Evolutionary conservation across 257 asterid genomes (phyloP).

Genomic region (Eustoma russellianum): DNA sequence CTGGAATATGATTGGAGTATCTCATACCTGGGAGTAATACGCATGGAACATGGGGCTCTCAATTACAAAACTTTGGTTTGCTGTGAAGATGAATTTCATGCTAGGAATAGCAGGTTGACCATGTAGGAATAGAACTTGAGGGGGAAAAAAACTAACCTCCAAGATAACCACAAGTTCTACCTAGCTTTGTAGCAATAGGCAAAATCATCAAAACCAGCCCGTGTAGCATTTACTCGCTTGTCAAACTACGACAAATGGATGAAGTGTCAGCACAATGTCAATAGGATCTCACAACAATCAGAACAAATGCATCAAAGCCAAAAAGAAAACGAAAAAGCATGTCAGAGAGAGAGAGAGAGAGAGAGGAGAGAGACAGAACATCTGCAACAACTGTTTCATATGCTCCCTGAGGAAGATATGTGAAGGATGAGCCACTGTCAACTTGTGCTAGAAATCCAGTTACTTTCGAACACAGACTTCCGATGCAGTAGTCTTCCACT

Average conservation of each 20-base stretch:
- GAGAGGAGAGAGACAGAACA: conserved; percentile 43
- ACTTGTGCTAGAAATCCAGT: conserved; percentile 49
- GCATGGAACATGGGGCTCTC: conserved; percentile 45
- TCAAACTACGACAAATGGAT: conserved; percentile 40
- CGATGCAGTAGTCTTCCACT: conserved; percentile 54
- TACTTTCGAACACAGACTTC: conserved; percentile 37
- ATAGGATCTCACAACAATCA: conserved; percentile 4
- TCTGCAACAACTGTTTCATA: conserved; percentile 41
- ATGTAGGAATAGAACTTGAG: conserved; percentile 9
- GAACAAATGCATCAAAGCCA: not conserved
- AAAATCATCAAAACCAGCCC: conserved; percentile 28
- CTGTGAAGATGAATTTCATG: conserved; percentile 42
- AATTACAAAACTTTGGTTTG: conserved; percentile 58
- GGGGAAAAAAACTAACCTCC: conserved; percentile 11
- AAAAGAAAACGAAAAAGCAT: conserved; percentile 4
- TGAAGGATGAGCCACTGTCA: conserved; percentile 79
- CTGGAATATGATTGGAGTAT: not conserved
- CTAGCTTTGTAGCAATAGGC: conserved; percentile 55
- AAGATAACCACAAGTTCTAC: conserved; percentile 24
- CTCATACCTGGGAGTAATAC: conserved; percentile 37
- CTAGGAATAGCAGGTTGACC: conserved; percentile 36
- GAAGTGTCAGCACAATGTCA: conserved; percentile 2
- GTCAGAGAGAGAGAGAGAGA: conserved; percentile 8
- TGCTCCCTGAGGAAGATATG: conserved; percentile 44
- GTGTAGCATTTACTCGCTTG: conserved; percentile 36